Percentiles rank a stretch among this genome's conserved stretches.
phyloP scores from a whole-genome alignment of 148 eudicot genomes.

The Chenopodium suecicum region DNA sequence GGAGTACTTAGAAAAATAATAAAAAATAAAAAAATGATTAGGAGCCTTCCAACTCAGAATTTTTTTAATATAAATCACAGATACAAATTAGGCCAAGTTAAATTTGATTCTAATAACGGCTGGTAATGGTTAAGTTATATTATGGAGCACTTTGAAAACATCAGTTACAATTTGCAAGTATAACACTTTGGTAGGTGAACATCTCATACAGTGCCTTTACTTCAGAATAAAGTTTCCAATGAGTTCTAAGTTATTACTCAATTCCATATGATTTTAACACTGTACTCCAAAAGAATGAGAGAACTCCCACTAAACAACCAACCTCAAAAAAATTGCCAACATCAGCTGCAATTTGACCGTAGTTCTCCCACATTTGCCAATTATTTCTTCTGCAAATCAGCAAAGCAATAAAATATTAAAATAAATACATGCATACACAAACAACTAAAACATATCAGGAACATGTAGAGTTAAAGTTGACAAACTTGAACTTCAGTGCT shows the following conservation, averaged over 20 bases:
- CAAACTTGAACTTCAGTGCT: slow-evolving; percentile 81
- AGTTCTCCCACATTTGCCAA: slow-evolving; percentile 99
- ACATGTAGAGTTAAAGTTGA: slow-evolving; percentile 25
- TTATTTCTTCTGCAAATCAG: slow-evolving; percentile 59
- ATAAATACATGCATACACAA: not conserved
- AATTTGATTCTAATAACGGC: not conserved
- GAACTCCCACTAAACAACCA: slow-evolving; percentile 14
- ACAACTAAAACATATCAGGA: not conserved
- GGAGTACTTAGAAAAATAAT: not conserved
- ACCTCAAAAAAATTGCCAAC: slow-evolving; percentile 77
- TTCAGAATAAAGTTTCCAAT: not conserved
- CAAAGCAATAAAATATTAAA: not conserved
- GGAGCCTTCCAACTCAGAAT: not conserved
- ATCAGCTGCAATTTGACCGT: slow-evolving; percentile 76
- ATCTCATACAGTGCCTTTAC: not conserved
- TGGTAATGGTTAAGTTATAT: not conserved
- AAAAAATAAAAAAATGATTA: not conserved
- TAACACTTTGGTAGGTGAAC: not conserved
- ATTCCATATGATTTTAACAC: not conserved
- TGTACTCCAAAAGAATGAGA: not conserved
- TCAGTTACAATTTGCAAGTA: not conserved
- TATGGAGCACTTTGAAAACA: not conserved
- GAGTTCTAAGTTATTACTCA: not conserved
- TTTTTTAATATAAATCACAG: not conserved
- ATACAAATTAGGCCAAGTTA: not conserved